Evolutionary conservation across 768 basidiomycete genomes (phyloP), one percentile per base, ranked within the genome.

Genomic region (Imleria badia): DNA sequence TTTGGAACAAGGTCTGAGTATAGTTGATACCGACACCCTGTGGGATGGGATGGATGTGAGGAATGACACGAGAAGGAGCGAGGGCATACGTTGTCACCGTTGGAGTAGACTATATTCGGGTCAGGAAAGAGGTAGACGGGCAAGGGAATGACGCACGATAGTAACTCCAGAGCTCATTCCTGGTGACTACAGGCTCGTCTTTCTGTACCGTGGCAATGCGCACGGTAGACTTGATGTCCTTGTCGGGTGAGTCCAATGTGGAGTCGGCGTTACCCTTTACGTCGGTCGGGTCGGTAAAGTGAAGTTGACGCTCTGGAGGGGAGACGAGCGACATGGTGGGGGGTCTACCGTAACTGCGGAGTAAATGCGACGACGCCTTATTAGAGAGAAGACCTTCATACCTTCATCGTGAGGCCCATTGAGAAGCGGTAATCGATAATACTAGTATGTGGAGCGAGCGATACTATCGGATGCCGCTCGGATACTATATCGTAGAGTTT

Each of bases 121-220:
- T 50, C 26, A 44, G 46, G 22, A 13, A 17, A 9, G 31, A 33
- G 22, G 31, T 45, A 6, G 12, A 17, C 6, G 15, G 12, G 26
- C 5, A 22, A 38, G 13, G 3, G 7, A 6, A 35, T 1, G 19
- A 52, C 66, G 44, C 33, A 89, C 88, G 58, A 66, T 91, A 91
- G 64, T 91, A 92, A 49, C 82, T 83, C 90, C 89, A 92, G 9
- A 92, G 72, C 65, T 92, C 90, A 63, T 68, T 80, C 45, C 84
- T 76, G 17, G 85, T 89, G 6, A 91, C 89, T 9, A 86, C 65
- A 0, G 89, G 89, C 51, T 87, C 89, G 40, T 84, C 72, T 56
- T 75, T 73, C 41, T 56, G 66, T 36, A 79, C 72, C 0, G 74
- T 68, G 0, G 76, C 76, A 2, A 81, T 68, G 45, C 77, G 75